Percentiles rank a stretch among this genome's conserved stretches.
phyloP scores from a whole-genome alignment of 768 basidiomycete genomes.

The Lanmaoa pseudosensibilis region DNA sequence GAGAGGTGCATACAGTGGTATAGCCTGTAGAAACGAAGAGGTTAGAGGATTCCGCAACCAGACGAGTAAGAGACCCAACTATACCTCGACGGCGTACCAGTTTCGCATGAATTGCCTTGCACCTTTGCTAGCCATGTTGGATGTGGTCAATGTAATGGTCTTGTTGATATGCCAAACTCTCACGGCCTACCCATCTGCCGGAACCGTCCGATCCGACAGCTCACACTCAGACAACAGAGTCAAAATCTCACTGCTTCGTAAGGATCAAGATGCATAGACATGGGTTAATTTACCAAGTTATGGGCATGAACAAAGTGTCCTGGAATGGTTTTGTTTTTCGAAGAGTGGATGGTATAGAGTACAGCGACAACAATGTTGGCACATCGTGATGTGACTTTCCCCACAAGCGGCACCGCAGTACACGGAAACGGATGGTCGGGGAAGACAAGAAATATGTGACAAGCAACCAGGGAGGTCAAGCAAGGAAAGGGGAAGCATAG shows the following conservation, averaged over 20 bases:
- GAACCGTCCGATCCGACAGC: conserved; percentile 10
- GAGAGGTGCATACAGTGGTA: conserved; percentile 44
- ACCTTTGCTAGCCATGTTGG: conserved; percentile 26
- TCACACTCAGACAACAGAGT: too few species aligned
- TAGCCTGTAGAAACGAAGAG: conserved; percentile 36
- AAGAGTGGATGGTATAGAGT: conserved; percentile 23
- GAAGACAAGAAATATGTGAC: conserved; percentile 23
- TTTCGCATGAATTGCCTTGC: conserved; percentile 37
- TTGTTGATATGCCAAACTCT: background rate
- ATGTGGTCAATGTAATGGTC: conserved; percentile 1
- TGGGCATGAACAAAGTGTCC: conserved; percentile 33
- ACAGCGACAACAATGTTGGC: conserved; percentile 32
- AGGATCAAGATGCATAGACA: conserved; percentile 21
- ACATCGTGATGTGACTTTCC: conserved; percentile 23
- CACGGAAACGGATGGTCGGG: background rate
- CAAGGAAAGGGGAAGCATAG: conserved; percentile 21
- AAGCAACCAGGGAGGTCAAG: conserved; percentile 8
- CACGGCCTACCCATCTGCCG: conserved; percentile 17
- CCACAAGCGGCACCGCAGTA: conserved; percentile 11
- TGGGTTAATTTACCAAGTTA: conserved; percentile 20
- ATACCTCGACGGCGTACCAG: conserved; percentile 49
- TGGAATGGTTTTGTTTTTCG: conserved; percentile 6
- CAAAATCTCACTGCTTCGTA: background rate
- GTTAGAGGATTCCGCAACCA: background rate
- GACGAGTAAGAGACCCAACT: background rate